Percentiles rank a stretch among this genome's conserved stretches.
These are phyloP conservation scores for Cyclostephanos invisitatus DNA, from an alignment of 108 stramenopile genomes.

Conservation along the genomic window DNA sequence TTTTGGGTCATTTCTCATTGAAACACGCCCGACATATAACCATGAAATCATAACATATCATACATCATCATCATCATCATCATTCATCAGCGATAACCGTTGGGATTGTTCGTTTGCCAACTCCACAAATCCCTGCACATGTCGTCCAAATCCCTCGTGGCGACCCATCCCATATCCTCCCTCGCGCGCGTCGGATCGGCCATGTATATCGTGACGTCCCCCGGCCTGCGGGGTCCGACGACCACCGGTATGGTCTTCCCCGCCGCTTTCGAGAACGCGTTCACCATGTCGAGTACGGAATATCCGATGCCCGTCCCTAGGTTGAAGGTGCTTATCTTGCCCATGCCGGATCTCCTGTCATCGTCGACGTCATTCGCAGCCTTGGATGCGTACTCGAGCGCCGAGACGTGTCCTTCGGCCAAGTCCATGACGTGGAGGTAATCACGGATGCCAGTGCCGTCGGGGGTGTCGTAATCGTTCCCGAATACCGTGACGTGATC, in stretches of 20 bases:
- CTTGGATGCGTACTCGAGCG: constrained; percentile 76
- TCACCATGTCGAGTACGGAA: constrained; percentile 95
- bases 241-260: constrained; percentile 90
- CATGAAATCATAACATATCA: too few relatives aligned
- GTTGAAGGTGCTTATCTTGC: constrained; percentile 84
- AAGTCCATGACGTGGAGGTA: constrained; percentile 99
- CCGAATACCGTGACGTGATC: constrained; percentile 96
- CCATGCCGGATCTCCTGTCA: constrained; percentile 21
- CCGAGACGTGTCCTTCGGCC: constrained; percentile 93
- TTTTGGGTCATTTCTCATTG: too few relatives aligned
- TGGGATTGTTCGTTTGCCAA: constrained; percentile 97
- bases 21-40: too few relatives aligned
- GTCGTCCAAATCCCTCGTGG: constrained; percentile 85
- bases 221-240: constrained; percentile 87
- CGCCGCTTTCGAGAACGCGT: constrained; percentile 92
- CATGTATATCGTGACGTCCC: constrained; percentile 97
- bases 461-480: constrained; percentile 92
- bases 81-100: constrained; percentile 65
- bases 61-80: too few relatives aligned
- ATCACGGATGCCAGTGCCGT: constrained; percentile 98
- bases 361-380: not conserved
- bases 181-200: constrained; percentile 90
- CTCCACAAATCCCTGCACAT: constrained; percentile 96
- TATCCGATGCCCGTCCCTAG: constrained; percentile 95
- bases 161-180: constrained; percentile 96